Conservation (phyloP, 1,284 basidiomycete species). For the Xerocomus amazonicus region DNA sequence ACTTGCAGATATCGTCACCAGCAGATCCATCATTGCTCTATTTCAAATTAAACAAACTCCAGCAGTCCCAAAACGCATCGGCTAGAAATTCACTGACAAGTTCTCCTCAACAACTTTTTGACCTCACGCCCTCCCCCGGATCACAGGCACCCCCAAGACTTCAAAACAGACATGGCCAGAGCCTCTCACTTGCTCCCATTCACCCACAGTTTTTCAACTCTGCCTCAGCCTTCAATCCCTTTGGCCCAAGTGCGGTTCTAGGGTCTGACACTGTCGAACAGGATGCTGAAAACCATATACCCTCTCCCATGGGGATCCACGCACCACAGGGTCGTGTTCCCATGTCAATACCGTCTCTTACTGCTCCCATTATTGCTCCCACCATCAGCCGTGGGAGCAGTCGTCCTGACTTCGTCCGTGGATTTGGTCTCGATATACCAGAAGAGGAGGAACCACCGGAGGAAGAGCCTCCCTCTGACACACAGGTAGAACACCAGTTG, state of each 20-base stretch:
- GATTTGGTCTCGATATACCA: conserved; percentile 74
- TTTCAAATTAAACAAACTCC: conserved; percentile 79
- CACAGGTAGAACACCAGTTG: conserved; percentile 28
- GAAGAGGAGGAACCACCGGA: conserved; percentile 56
- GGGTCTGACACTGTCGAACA: conserved; percentile 46
- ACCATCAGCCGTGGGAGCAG: conserved; percentile 45
- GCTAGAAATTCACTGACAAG: conserved; percentile 50
- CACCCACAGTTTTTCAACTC: conserved; percentile 41
- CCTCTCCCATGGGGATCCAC: conserved; percentile 37
- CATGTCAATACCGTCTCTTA: conserved; percentile 43
- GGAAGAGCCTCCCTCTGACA: conserved; percentile 28
- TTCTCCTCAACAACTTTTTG: conserved; percentile 59
- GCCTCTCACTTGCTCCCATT: conserved; percentile 61
- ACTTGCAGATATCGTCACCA: conserved; percentile 73
- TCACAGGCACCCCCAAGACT: conserved; percentile 40
- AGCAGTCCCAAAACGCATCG: conserved; percentile 62
- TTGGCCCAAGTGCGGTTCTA: conserved; percentile 51
- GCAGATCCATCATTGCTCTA: conserved; percentile 74
- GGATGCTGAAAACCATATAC: conserved; percentile 15
- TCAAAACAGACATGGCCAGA: conserved; percentile 63
- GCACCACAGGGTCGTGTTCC: conserved; percentile 63
- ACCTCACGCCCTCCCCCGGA: conserved; percentile 51
- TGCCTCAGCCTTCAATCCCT: conserved; percentile 52
- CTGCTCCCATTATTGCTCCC: conserved; percentile 49
- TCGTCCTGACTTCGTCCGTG: conserved; percentile 67